Evolutionary conservation across 2,329 filamentous ascomycete species (phyloP).

Genomic region (Spiromastix sp.): DNA sequence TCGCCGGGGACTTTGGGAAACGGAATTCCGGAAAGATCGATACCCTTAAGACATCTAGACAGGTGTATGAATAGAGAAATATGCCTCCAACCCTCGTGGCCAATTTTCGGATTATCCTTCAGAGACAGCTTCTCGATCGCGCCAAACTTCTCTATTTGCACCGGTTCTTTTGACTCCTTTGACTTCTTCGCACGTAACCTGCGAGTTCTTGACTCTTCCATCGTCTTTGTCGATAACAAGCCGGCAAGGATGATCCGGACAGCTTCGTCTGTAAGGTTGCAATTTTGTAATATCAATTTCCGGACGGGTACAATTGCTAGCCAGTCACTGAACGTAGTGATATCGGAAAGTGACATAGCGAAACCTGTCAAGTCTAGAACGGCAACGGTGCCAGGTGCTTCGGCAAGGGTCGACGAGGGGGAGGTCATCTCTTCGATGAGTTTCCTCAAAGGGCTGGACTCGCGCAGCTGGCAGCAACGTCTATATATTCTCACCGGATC

Average conservation of each 20-base stretch:
- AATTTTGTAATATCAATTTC: constrained; percentile 77
- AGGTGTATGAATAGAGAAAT: constrained; percentile 84
- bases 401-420: constrained; percentile 52
- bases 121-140: constrained; percentile 78
- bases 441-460: constrained; percentile 84
- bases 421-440: constrained; percentile 79
- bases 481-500: constrained; percentile 90
- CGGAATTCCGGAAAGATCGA: constrained; percentile 76
- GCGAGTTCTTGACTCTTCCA: constrained; percentile 46
- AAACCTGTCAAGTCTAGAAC: constrained; percentile 79
- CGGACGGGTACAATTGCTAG: constrained; percentile 85
- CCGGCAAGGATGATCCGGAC: constrained; percentile 78
- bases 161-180: constrained; percentile 19
- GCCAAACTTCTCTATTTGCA: constrained; percentile 38
- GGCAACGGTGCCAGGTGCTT: constrained; percentile 63
- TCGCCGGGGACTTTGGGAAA: constrained; percentile 48
- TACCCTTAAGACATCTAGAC: constrained; percentile 71
- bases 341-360: constrained; percentile 69
- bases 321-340: constrained; percentile 85
- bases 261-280: constrained; percentile 76
- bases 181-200: constrained; percentile 30
- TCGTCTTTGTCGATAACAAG: constrained; percentile 65
- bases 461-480: constrained; percentile 84
- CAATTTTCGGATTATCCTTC: constrained; percentile 80
- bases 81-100: constrained; percentile 80